phyloP scores from a whole-genome alignment of 164 flowering plant species.

The Vitis riparia region DNA sequence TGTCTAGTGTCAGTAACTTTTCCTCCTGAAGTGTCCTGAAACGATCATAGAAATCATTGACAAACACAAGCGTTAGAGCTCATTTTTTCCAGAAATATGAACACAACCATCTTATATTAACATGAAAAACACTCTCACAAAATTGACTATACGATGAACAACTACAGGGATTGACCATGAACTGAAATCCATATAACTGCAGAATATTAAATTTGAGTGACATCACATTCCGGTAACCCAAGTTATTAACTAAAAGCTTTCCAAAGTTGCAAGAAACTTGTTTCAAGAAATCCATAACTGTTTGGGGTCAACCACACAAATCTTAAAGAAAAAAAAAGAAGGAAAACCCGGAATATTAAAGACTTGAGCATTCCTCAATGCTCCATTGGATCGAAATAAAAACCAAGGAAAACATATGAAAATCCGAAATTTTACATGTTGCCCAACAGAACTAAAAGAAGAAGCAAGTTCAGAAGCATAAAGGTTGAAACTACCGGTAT shows the following conservation, averaged over 20 bases:
- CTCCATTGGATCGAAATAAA: not conserved
- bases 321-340: not conserved
- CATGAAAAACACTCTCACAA: not conserved
- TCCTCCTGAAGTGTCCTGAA: conserved; percentile 19
- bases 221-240: too few relatives aligned
- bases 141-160: too few relatives aligned
- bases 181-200: too few relatives aligned
- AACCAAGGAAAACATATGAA: not conserved
- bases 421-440: not conserved
- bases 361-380: not conserved
- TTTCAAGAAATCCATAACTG: not conserved
- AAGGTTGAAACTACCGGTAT: too few relatives aligned
- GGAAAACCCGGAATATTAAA: not conserved
- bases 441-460: too few relatives aligned
- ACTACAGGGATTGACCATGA: too few relatives aligned
- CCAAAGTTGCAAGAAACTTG: too few relatives aligned
- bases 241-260: too few relatives aligned
- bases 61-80: not conserved
- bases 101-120: too few relatives aligned
- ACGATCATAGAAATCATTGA: not conserved
- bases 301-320: not conserved
- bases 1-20: conserved; percentile 8
- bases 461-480: too few relatives aligned
- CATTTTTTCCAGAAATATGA: not conserved
- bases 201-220: too few relatives aligned